Percentiles rank a stretch among this genome's conserved stretches.
phyloP scores from a whole-genome alignment of 805 yeast species.

The Ogataea siamensis region DNA sequence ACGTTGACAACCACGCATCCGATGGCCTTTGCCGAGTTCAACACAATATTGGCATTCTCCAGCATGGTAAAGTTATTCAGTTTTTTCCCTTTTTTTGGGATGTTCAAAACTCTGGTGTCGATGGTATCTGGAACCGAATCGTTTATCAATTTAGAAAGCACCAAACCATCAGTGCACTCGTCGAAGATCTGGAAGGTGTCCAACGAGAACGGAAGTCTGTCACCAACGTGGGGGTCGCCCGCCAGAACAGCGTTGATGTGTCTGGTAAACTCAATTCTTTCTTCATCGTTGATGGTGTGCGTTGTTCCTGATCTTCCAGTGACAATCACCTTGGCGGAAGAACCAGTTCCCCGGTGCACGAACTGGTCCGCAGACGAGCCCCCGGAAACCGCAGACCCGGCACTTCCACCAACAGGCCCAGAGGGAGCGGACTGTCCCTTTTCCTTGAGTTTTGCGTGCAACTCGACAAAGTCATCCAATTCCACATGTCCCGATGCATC shows the following conservation, averaged over 20 bases:
- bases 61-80: conserved; percentile 93
- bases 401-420: conserved; percentile 23
- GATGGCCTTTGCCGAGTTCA: conserved; percentile 97
- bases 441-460: conserved; percentile 77
- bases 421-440: conserved; percentile 26
- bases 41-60: conserved; percentile 96
- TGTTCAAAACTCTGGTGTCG: conserved; percentile 93
- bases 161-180: conserved; percentile 93
- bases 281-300: conserved; percentile 96
- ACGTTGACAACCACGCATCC: conserved; percentile 98
- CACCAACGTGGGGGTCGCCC: conserved; percentile 84
- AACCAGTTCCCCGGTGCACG: conserved; percentile 51
- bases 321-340: conserved; percentile 70
- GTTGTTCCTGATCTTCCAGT: conserved; percentile 88
- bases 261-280: conserved; percentile 90
- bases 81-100: conserved; percentile 75
- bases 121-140: conserved; percentile 98
- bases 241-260: conserved; percentile 90
- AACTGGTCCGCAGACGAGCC: conserved; percentile 32
- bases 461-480: conserved; percentile 86
- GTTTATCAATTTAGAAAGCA: conserved; percentile 87
- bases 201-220: conserved; percentile 84
- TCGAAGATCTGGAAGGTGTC: conserved; percentile 95
- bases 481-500: conserved; percentile 98
- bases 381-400: conserved; percentile 30